Percentiles rank a stretch among this genome's conserved stretches.
Evolutionary conservation across 163 green algal species (phyloP).

Genomic region (Picocystis sp.): DNA sequence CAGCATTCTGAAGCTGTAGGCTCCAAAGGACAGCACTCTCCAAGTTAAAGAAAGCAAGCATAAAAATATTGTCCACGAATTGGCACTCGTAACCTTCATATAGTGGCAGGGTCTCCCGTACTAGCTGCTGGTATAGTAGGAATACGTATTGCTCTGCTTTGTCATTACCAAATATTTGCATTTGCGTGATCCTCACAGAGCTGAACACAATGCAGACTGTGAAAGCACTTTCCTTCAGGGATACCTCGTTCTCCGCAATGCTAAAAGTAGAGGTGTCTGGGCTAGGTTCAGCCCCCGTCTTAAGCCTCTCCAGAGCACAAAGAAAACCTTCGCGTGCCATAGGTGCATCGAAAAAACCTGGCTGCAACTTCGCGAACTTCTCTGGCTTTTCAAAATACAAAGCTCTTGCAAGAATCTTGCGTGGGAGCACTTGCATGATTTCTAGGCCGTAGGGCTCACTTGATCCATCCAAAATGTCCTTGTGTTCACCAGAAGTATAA

Average conservation of each 20-base stretch:
- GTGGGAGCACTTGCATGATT: background rate
- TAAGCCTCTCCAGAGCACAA: no score
- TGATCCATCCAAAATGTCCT: background rate
- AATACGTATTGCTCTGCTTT: background rate
- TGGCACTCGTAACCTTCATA: conserved; percentile 1
- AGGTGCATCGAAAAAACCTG: background rate
- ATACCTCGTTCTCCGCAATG: background rate
- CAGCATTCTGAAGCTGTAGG: background rate
- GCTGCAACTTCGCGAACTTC: background rate
- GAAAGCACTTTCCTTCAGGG: background rate
- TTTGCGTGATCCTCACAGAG: background rate
- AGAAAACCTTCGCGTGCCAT: background rate
- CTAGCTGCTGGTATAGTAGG: background rate
- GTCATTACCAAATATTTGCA: background rate
- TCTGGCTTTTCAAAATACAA: background rate
- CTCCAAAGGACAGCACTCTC: background rate
- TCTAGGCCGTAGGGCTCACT: background rate
- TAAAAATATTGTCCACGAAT: background rate
- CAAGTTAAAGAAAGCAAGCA: background rate
- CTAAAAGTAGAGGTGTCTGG: background rate
- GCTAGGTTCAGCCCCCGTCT: background rate
- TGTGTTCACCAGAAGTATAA: background rate
- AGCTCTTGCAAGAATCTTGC: background rate
- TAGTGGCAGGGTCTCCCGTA: background rate
- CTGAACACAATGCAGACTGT: background rate